Evolutionary conservation across 2,329 filamentous ascomycete genomes (phyloP).

Genomic region (Teratosphaeria viscida): DNA sequence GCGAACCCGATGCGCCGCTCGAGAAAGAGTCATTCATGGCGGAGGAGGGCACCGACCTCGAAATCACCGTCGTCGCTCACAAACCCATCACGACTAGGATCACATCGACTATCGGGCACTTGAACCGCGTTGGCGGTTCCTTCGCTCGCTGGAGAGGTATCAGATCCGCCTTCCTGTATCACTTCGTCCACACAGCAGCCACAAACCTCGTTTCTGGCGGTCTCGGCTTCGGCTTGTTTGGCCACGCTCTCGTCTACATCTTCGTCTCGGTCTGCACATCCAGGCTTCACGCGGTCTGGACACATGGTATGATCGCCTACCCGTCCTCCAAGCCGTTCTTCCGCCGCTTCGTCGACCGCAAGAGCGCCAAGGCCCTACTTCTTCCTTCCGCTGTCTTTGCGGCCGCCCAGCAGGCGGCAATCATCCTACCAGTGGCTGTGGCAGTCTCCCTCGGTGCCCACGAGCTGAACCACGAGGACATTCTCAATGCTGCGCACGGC

Average conservation of each 20-base stretch:
- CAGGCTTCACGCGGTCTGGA: constrained; percentile 67
- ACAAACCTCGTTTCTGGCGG: constrained; percentile 22
- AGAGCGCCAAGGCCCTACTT: constrained; percentile 57
- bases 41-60: constrained; percentile 27
- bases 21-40: constrained; percentile 26
- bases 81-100: constrained; percentile 54
- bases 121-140: constrained; percentile 37
- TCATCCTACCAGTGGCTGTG: constrained; percentile 38
- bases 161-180: constrained; percentile 25
- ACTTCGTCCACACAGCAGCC: constrained; percentile 18
- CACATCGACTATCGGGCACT: constrained; percentile 47
- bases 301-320: constrained; percentile 71
- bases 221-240: constrained; percentile 35
- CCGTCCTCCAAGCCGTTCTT: constrained; percentile 53
- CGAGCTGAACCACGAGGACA: constrained; percentile 12
- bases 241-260: constrained; percentile 42
- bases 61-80: constrained; percentile 37
- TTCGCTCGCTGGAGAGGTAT: constrained; percentile 27
- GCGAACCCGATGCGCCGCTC: constrained; percentile 35
- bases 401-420: constrained; percentile 42
- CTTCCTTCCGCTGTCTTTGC: constrained; percentile 56
- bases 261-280: constrained; percentile 52
- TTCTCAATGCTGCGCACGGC: constrained; percentile 11
- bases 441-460: constrained; percentile 40
- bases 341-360: constrained; percentile 57